Conservation (phyloP, 176 grass and related monocot genomes). For the Cymbopogon citratus region DNA sequence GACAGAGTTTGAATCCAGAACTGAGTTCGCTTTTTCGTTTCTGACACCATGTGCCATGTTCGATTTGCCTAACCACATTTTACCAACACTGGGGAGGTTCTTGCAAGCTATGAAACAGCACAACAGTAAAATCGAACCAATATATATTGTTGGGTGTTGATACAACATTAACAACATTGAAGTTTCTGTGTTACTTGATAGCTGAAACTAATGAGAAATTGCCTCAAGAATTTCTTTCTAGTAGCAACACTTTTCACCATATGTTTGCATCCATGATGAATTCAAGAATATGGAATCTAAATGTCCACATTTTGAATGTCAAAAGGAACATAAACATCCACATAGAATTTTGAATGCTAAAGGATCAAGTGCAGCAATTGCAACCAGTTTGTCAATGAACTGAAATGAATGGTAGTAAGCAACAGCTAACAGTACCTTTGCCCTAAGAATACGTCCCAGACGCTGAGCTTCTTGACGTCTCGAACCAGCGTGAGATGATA, state of each 20-base stretch:
- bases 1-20: background rate
- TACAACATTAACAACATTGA: background rate
- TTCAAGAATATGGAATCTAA: background rate
- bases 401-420: background rate
- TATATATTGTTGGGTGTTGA: background rate
- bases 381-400: background rate
- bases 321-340: background rate
- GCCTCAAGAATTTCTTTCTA: background rate
- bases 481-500: slow-evolving; percentile 97
- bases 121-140: background rate
- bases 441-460: slow-evolving; percentile 98
- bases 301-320: background rate
- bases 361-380: slow-evolving; percentile 1
- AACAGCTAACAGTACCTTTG: slow-evolving; percentile 54
- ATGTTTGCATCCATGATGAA: background rate
- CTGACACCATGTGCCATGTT: background rate
- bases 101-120: background rate
- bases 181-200: background rate
- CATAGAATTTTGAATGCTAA: background rate
- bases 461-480: slow-evolving; percentile 98
- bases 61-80: background rate
- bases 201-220: background rate
- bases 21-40: background rate
- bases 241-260: background rate
- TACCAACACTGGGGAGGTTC: background rate